A percentile compares a stretch with the other conserved stretches of the same genome.
Evolutionary conservation across 1,139 yeast genomes (phyloP).

Genomic region (Geotrichum cucujoidarum): DNA sequence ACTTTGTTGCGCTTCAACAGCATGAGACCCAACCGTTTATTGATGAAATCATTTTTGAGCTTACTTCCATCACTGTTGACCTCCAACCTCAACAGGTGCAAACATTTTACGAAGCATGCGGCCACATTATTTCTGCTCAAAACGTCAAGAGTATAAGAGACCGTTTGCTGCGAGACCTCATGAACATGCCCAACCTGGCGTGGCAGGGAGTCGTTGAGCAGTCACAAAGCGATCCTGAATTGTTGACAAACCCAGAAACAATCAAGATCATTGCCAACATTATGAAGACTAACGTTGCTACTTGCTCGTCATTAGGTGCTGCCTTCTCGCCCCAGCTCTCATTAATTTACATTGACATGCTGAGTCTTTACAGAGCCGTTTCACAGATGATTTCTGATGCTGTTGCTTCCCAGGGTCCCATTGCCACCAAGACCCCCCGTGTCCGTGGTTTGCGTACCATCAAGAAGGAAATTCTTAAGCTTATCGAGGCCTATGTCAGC

Average conservation of each 20-base stretch:
- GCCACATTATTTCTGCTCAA: conserved; percentile 86
- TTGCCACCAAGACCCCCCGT: conserved; percentile 94
- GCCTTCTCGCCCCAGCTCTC: conserved; percentile 88
- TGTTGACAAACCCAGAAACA: conserved; percentile 76
- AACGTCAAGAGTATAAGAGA: conserved; percentile 59
- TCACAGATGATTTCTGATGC: conserved; percentile 77
- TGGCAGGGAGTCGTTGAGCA: conserved; percentile 87
- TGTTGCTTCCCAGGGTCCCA: conserved; percentile 75
- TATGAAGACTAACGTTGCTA: conserved; percentile 90
- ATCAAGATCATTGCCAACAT: conserved; percentile 91
- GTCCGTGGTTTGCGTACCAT: conserved; percentile 94
- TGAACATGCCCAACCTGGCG: conserved; percentile 90
- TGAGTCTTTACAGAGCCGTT: conserved; percentile 83
- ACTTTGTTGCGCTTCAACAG: conserved; percentile 82
- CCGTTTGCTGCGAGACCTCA: conserved; percentile 66
- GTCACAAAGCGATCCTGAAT: conserved; percentile 77
- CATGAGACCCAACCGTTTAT: conserved; percentile 91
- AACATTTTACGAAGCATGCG: conserved; percentile 96
- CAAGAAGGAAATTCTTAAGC: conserved; percentile 85
- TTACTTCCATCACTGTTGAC: conserved; percentile 84
- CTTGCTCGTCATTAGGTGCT: conserved; percentile 88
- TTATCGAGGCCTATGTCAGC: conserved; percentile 82
- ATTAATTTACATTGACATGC: conserved; percentile 80
- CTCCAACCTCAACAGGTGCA: conserved; percentile 96
- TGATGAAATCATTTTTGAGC: conserved; percentile 77